phyloP scores from a whole-genome alignment of 2,329 filamentous ascomycete species.

The Colletotrichum ledebouriae region DNA sequence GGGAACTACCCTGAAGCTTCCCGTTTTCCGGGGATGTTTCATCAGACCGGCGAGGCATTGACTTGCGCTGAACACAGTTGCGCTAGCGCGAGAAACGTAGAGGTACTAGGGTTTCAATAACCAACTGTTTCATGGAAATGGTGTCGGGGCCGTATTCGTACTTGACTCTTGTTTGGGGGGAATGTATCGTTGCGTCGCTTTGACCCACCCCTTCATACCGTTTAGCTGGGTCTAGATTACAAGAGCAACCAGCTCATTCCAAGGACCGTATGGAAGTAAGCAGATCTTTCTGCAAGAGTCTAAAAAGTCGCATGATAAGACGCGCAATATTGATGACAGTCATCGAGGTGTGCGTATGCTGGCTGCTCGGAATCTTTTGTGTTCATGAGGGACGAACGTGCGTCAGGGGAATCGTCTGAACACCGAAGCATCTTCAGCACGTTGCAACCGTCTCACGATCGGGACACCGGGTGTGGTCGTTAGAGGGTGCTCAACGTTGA shows the following conservation, averaged over 20 bases:
- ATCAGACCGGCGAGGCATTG: conserved; percentile 18
- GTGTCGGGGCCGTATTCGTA: conserved; percentile 18
- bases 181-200: conserved; percentile 4
- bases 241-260: conserved; percentile 1
- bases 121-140: background rate
- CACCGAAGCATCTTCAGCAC: conserved; percentile 4
- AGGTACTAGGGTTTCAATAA: conserved; percentile 13
- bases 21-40: conserved; percentile 29
- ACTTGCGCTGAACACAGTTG: conserved; percentile 20
- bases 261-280: background rate
- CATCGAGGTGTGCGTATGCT: background rate
- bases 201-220: conserved; percentile 7
- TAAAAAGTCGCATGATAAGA: background rate
- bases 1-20: conserved; percentile 31
- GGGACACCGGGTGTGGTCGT: background rate
- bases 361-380: background rate
- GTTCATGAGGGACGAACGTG: conserved; percentile 8
- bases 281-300: background rate
- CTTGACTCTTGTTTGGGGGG: background rate
- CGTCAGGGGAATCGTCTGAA: conserved; percentile 6
- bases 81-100: conserved; percentile 21
- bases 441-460: background rate
- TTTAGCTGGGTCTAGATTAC: background rate
- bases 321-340: too few species aligned
- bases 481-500: too few species aligned